Conservation (phyloP, 495 filamentous ascomycete species). For the Hypoxylon crocopeplum region DNA sequence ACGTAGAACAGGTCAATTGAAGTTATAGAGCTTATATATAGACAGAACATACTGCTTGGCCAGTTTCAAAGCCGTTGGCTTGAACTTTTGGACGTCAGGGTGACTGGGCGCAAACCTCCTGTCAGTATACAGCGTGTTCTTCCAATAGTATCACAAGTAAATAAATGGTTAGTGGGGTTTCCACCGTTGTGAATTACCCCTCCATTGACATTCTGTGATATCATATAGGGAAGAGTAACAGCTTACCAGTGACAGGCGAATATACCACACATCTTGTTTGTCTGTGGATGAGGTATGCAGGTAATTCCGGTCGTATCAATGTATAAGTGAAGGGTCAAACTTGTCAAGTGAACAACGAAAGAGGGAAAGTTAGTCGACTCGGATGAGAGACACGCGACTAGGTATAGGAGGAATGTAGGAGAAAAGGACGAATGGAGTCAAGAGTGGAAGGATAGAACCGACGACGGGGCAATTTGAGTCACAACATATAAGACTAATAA, state of each 20-base stretch:
- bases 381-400: no score
- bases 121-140: constrained; percentile 32
- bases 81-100: constrained; percentile 95
- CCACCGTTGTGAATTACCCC: constrained; percentile 34
- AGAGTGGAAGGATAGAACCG: constrained; percentile 2
- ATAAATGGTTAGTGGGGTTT: constrained; percentile 34
- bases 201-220: constrained; percentile 37
- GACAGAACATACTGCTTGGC: constrained; percentile 80
- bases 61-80: constrained; percentile 93
- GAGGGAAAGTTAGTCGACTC: constrained; percentile 7
- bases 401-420: constrained; percentile 5
- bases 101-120: constrained; percentile 63
- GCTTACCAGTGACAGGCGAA: constrained; percentile 92
- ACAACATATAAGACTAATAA: constrained; percentile 19
- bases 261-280: constrained; percentile 74
- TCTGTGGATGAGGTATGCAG: no score
- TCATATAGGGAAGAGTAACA: constrained; percentile 16
- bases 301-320: not conserved
- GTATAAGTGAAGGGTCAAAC: constrained; percentile 1
- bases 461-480: constrained; percentile 18
- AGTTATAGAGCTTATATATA: constrained; percentile 28
- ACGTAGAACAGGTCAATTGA: constrained; percentile 47
- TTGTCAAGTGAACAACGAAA: not conserved
- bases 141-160: constrained; percentile 29
- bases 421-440: not conserved